A percentile compares a stretch with the other conserved stretches of the same genome.
phyloP scores from a whole-genome alignment of 2,329 filamentous ascomycete species.

The Talaromyces sp. region DNA sequence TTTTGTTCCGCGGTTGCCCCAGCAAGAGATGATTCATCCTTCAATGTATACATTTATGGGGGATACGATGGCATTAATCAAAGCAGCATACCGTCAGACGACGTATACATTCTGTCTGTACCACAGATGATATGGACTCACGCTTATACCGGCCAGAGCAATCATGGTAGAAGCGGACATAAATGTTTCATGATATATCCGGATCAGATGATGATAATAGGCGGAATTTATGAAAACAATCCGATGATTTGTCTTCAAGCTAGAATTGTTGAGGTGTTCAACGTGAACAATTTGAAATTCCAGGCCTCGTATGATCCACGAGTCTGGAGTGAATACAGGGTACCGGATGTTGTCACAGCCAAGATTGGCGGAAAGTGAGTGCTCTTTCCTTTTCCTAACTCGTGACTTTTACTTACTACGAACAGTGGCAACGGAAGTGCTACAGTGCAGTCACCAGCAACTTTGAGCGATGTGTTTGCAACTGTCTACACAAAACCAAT shows the following conservation, averaged over 20 bases:
- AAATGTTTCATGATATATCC: constrained; percentile 48
- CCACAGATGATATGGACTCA: constrained; percentile 38
- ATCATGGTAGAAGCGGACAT: constrained; percentile 33
- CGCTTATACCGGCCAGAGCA: constrained; percentile 24
- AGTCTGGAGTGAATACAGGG: constrained; percentile 34
- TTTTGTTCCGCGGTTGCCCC: constrained; percentile 45
- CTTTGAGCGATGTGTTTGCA: constrained; percentile 55
- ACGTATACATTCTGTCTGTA: constrained; percentile 37
- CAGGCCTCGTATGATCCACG: constrained; percentile 34
- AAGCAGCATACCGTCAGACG: constrained; percentile 29
- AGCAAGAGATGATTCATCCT: constrained; percentile 41
- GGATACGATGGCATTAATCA: constrained; percentile 31
- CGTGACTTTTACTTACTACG: constrained; percentile 7
- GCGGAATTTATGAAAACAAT: constrained; percentile 28
- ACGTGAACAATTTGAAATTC: constrained; percentile 36
- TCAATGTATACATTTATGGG: constrained; percentile 38
- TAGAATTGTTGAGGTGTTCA: constrained; percentile 54
- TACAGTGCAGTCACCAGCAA: constrained; percentile 27
- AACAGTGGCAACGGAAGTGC: constrained; percentile 35
- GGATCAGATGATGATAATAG: constrained; percentile 46
- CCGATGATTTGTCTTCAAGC: constrained; percentile 48
- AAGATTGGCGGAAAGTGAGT: constrained; percentile 40
- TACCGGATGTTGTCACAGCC: constrained; percentile 31
- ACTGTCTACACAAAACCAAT: constrained; percentile 57
- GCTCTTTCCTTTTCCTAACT: background rate